Base-by-base conservation (phyloP, 306 rosid species). In the Vigna radiata region DNA sequence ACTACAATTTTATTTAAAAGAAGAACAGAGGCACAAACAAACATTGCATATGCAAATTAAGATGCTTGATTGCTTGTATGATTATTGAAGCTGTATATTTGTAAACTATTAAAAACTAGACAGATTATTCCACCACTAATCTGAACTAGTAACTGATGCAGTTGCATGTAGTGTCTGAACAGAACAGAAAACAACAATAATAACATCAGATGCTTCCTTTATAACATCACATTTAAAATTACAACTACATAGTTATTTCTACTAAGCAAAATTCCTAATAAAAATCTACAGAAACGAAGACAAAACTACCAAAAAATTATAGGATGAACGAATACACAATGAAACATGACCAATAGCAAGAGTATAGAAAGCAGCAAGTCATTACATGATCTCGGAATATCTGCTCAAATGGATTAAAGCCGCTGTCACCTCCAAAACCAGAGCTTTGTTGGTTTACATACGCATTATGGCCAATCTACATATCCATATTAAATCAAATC, bases 391-490 rank as follows among this genome's bases (percentile, higher is more conserved):
- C 87, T 21, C 82, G 79, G 77, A 92, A 90, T 44, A 87, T 85
- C 83, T 90, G 90, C 56, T 83, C 84, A 62, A 90, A 88, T 10
- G 97, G 97, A 87, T 90, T 85, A 69, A 90, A 90, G 83, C 85
- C 89, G 33, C 82, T 15, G 63, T 84, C 92, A 11, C 90, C 89
- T 72, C 96, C 86, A 67, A 88, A 86, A 64, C 86, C 82, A 36
- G 84, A 84, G 78, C 83, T 79, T 83, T 89, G 90, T 70, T 87
- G 87, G 81, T 83, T 86, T 44, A 89, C 85, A 68, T 52, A 95
- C 56, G 88, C 92, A 70, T 86, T 94, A 78, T 95, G 98, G 70
- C 98, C 98, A 82, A 85, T 83, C 99, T 95, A 85, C 83, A 62
- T 4, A 80, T 61, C 80, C 72, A 76, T 44, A 52, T 67, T 33